Evolutionary conservation across 2,329 filamentous ascomycete species (phyloP).

Genomic region (Monosporascus cannonballus): DNA sequence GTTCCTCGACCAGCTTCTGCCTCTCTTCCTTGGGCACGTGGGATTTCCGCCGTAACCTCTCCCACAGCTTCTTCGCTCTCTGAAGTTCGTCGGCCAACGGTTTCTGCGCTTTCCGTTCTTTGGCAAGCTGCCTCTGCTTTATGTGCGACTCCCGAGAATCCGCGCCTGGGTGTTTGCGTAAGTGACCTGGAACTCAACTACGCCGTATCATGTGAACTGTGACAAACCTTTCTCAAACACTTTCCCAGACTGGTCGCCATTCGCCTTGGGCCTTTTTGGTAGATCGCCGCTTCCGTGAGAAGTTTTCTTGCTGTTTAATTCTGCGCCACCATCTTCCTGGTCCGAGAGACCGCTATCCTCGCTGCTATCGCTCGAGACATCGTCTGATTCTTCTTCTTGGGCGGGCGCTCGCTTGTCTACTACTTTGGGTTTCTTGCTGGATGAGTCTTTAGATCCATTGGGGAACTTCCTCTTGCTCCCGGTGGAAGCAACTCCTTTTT

Average conservation of each 20-base stretch:
- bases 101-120: slow-evolving; percentile 87
- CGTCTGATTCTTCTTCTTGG: slow-evolving; percentile 33
- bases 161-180: slow-evolving; percentile 38
- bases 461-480: slow-evolving; percentile 54
- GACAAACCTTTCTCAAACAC: slow-evolving; percentile 36
- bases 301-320: slow-evolving; percentile 32
- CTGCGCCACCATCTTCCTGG: slow-evolving; percentile 47
- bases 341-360: slow-evolving; percentile 40
- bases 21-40: slow-evolving; percentile 88
- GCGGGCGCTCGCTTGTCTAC: slow-evolving; percentile 29
- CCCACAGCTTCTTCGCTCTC: slow-evolving; percentile 95
- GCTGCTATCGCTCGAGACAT: slow-evolving; percentile 26
- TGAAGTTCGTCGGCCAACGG: slow-evolving; percentile 85
- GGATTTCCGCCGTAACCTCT: slow-evolving; percentile 84
- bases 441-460: slow-evolving; percentile 42
- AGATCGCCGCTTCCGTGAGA: slow-evolving; percentile 27
- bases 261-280: slow-evolving; percentile 22
- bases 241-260: slow-evolving; percentile 29
- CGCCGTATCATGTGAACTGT: neutral
- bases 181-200: neutral
- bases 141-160: slow-evolving; percentile 81
- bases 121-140: slow-evolving; percentile 83
- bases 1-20: slow-evolving; percentile 77
- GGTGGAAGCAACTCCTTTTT: slow-evolving; percentile 34
- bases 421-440: slow-evolving; percentile 28